A percentile compares a stretch with the other conserved stretches of the same genome.
Conservation (phyloP, 1,139 yeast species). For the Pichia sp. region DNA sequence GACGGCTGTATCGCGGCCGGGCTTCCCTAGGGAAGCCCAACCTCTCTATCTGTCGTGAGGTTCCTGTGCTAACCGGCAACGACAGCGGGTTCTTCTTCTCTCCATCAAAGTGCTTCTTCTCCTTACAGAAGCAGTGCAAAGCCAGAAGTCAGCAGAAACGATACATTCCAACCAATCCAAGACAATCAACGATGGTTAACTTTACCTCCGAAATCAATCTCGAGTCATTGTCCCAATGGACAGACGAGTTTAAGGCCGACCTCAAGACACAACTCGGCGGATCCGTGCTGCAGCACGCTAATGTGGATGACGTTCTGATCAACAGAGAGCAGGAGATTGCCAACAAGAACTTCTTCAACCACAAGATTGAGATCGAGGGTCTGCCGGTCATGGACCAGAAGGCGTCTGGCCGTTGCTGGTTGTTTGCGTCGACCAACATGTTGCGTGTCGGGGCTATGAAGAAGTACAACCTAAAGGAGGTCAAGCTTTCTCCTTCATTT, state of each 20-base stretch:
- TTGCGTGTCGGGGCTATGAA: slow-evolving; percentile 60
- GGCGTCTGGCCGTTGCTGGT: slow-evolving; percentile 80
- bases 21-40: neutral
- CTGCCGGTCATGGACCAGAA: slow-evolving; percentile 71
- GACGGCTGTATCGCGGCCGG: neutral
- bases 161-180: neutral
- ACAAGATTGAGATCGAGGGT: slow-evolving; percentile 60
- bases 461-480: slow-evolving; percentile 59
- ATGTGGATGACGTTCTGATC: slow-evolving; percentile 35
- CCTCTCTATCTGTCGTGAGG: no score
- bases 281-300: slow-evolving; percentile 30
- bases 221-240: slow-evolving; percentile 26
- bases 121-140: neutral
- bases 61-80: no score
- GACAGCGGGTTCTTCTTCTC: no score
- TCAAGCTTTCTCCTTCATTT: slow-evolving; percentile 71
- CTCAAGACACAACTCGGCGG: slow-evolving; percentile 30
- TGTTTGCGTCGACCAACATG: slow-evolving; percentile 76
- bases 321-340: slow-evolving; percentile 42
- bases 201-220: slow-evolving; percentile 18
- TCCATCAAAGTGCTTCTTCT: no score
- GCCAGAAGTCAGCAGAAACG: neutral
- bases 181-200: slow-evolving; percentile 11
- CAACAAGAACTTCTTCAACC: slow-evolving; percentile 48
- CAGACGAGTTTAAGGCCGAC: slow-evolving; percentile 26